phyloP scores from a whole-genome alignment of 306 rosid species.

The Quercus bicolor region DNA sequence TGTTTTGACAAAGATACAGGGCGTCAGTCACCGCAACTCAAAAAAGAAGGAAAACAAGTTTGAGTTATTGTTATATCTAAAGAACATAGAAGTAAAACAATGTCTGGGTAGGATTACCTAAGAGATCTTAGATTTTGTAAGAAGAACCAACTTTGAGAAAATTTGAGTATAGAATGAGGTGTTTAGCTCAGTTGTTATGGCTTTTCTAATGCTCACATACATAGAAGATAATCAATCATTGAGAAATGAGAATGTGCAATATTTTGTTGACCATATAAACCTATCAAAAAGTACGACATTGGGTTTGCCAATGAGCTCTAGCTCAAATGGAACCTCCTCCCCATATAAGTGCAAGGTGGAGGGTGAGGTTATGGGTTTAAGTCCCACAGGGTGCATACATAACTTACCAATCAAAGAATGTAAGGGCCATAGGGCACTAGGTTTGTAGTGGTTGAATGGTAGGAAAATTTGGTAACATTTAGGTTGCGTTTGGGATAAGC shows the following conservation, averaged over 20 bases:
- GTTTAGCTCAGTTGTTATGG: not conserved
- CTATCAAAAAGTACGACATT: too few species aligned
- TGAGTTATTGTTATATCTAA: not conserved
- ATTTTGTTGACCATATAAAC: not conserved
- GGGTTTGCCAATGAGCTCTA: too few species aligned
- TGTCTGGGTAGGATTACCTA: not conserved
- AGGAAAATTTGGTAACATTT: not conserved
- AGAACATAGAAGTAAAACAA: not conserved
- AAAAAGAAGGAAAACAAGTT: not conserved
- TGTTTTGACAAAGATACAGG: not conserved
- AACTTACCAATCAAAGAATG: too few species aligned
- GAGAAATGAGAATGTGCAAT: not conserved
- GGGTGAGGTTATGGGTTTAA: too few species aligned
- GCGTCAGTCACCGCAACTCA: not conserved
- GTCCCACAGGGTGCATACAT: too few species aligned
- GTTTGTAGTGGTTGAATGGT: not conserved
- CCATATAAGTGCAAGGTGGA: too few species aligned
- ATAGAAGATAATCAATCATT: not conserved
- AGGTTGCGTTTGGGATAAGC: too few species aligned
- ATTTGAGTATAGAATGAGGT: not conserved
- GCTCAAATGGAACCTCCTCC: too few species aligned
- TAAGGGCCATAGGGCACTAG: not conserved
- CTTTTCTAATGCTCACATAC: not conserved
- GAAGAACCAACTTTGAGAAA: not conserved
- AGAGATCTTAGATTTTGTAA: not conserved